Evolutionary conservation across 1,139 yeast genomes (phyloP), one percentile per base, ranked within the genome.

Genomic region (Diutina scorzettiae): DNA sequence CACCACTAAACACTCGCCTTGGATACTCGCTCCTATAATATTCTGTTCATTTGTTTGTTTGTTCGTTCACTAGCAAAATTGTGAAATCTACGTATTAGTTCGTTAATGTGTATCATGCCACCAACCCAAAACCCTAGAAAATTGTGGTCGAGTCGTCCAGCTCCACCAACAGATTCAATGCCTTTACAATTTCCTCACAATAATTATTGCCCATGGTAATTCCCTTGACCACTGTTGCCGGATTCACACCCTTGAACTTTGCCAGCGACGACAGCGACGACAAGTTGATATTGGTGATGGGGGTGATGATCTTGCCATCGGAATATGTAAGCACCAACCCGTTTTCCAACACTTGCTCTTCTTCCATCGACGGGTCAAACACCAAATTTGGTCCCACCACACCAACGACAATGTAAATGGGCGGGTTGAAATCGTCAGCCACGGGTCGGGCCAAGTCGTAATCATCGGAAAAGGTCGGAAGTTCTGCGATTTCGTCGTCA

Each of bases 391-490:
- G 58, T 1, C 91, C 95, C 1, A 85, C 73, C 2, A 82, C 68
- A 0, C 95, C 95, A 34, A 84, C 59, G 0, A 89, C 74, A 48
- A 89, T 75, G 39, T 84, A 64, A 20, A 89, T 62, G 0, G 96
- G 95, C 1, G 95, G 93, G 41, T 69, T 69, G 60, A 75, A 75
- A 2, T 45, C 47, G 5, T 54, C 53, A 34, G 55, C 53, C 39
- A 53, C 49, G 11, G 54, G 48, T 4, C 59, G 62, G 2, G 72
- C 65, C 30, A 82, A 59, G 53, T 69, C 81, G 91, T 83, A 89
- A 55, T 78, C 95, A 53, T 87, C 96, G 37, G 89, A 80, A 54
- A 89, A 89, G 0, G 87, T 84, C 1, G 97, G 97, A 48, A 84
- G 79, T 58, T 87, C 96, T 54, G 84, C 95, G 16, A 83, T 61